These are phyloP conservation scores for Candida germanica DNA, from an alignment of 805 yeast species.

Conservation along the genomic window DNA sequence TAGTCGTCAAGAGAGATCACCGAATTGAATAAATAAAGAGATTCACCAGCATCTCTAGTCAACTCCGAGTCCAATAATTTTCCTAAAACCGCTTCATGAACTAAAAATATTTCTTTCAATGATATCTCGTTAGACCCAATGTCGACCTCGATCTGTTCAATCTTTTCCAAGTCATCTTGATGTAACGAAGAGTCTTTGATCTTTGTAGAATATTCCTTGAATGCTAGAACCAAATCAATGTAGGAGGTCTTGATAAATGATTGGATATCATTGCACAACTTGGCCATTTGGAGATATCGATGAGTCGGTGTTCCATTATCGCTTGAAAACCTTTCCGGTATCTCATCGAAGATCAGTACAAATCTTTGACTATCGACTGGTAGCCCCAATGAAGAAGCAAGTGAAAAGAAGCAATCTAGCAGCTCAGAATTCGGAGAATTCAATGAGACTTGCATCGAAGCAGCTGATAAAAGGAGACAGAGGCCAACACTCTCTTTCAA, in stretches of 20 bases:
- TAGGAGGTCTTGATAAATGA: conserved; percentile 13
- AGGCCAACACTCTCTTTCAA: too few species aligned
- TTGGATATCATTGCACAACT: conserved; percentile 3
- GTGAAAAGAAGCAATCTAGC: too few species aligned
- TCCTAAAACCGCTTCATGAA: conserved; percentile 2
- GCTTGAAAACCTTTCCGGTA: too few species aligned
- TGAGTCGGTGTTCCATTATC: too few species aligned
- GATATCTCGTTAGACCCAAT: conserved; percentile 6
- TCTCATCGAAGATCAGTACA: too few species aligned
- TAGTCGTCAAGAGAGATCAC: neutral
- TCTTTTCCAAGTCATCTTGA: neutral
- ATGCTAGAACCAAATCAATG: conserved; percentile 31
- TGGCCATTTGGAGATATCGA: too few species aligned
- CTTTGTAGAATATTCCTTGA: conserved; percentile 29
- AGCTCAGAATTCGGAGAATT: too few species aligned
- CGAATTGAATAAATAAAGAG: neutral
- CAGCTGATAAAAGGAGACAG: too few species aligned
- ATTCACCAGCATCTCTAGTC: neutral
- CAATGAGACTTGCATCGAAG: too few species aligned
- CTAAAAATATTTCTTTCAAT: neutral
- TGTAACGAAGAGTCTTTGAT: neutral
- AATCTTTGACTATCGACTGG: too few species aligned
- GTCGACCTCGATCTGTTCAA: neutral
- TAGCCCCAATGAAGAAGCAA: too few species aligned
- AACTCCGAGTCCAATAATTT: neutral